Evolutionary conservation across 2,329 filamentous ascomycete species (phyloP), one percentile per base, ranked within the genome.

Genomic region (Corynespora cassiicola): DNA sequence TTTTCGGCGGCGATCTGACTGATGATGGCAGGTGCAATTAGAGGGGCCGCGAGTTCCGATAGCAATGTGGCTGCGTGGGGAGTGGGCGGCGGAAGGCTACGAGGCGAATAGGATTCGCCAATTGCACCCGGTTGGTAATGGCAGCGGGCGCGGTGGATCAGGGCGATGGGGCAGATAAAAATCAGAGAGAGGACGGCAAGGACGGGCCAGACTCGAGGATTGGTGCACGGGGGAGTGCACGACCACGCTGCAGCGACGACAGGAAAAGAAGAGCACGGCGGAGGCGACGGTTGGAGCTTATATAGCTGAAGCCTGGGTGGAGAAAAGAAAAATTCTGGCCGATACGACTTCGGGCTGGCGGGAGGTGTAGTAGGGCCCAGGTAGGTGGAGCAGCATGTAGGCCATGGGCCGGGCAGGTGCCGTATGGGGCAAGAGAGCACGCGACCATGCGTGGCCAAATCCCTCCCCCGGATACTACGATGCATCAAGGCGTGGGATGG

Each of bases 291-390:
- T 31, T 25, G 31, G 26, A 29, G 39, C 20, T 52, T 59, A 57
- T 54, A 58, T 55, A 56, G 27, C 11, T 23, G 15, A 12, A 35
- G n/a, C n/a, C 27, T 43, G 45, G 38, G 45, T 24, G 30, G 44
- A 10, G 20, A 46, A 47, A 28, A 14, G 25, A 14, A 28, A 28
- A 28, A 28, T 28, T 28, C 25, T 28, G 7, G 12, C 15, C 10
- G 25, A 14, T 28, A 12, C 25, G 7, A 28, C 25, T 10, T 28
- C 25, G 25, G 25, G 10, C 15, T 28, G 22, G 8, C 22, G 7
- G n/a, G 22, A n/a, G 7, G 22, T 24, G 22, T 7, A 24, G 22
- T 8, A 24, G 26, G 26, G 14, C 26, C 8, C 26, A 29, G 7
- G 26, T 28, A 15, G 8, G 26, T 28, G 26, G 26, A 23, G 21